Evolutionary conservation across 768 basidiomycete genomes (phyloP), one percentile per base, ranked within the genome.

Genomic region (Trichaptum fuscoviolaceum): DNA sequence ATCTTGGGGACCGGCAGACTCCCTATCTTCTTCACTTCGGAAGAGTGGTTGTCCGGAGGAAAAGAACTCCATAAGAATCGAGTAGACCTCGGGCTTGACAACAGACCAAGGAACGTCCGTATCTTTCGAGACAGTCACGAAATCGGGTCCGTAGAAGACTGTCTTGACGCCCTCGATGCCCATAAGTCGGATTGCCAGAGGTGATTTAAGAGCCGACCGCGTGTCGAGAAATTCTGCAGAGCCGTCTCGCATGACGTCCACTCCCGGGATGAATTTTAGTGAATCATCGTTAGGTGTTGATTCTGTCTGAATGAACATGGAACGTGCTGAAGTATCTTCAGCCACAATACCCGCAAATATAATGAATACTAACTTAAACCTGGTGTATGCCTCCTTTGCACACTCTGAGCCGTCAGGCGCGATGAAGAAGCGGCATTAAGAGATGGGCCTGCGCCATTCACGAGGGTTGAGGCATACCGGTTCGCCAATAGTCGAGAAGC

Each of bases 261-360:
- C 83, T 0, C 97, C 97, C 0, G 96, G 97, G 67, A 99, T 95
- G 79, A 99, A 99, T 77, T 99, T 99, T 63, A 99, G 85, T 0
- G 96, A 96, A 75, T 98, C 95, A 35, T 94, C 93, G 75, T 99
- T 99, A 0, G 97, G 97, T 0, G 97, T 99, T 10, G 89, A 87
- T 79, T 98, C 96, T 5, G 96, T 99, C 78, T 99, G 97, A 66
- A 99, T 97, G 81, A 99, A 99, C 96, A 98, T 96, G 64, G 91
- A 90, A 25, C 95, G 87, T 35, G 79, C 92, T 93, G 67, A 27
- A 26, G 23, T 24, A 1, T 18, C 20, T 25, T 61, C 59, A 61
- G 59, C 24, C 59, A 24, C 9, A 61, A 3, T 61, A 3, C 30
- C 30, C 2, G 30, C 24, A 17, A 76, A 20, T 58, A 17, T 2